These are phyloP conservation scores for Aspergillus cristatus DNA, from an alignment of 495 filamentous ascomycete genomes.

Conservation along the genomic window DNA sequence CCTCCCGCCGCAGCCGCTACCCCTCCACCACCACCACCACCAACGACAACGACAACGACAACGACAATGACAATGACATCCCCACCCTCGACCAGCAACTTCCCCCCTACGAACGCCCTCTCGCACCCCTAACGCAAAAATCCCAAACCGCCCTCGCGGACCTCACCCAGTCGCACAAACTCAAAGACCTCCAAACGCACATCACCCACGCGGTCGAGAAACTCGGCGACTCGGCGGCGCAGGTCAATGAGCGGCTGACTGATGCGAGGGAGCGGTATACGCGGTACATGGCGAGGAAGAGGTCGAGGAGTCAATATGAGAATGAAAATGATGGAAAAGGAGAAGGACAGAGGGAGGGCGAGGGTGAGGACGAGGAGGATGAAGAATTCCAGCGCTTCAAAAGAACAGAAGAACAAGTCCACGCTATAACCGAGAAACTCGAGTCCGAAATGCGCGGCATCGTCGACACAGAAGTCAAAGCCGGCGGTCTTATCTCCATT, in stretches of 20 bases:
- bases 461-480: conserved; percentile 28
- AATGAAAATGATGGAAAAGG: conserved; percentile 6
- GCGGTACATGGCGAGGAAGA: conserved; percentile 13
- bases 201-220: conserved; percentile 26
- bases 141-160: conserved; percentile 23
- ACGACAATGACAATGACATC: conserved; percentile 7
- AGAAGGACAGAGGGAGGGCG: background rate
- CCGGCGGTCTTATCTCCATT: conserved; percentile 23
- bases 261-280: conserved; percentile 27
- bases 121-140: conserved; percentile 35
- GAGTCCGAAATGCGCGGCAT: conserved; percentile 30
- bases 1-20: conserved; percentile 14
- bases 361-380: conserved; percentile 6
- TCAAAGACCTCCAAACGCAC: conserved; percentile 25
- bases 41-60: conserved; percentile 7
- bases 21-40: conserved; percentile 9
- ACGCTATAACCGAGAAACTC: conserved; percentile 24
- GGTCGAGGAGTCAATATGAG: conserved; percentile 1
- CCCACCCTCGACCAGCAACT: too few species aligned
- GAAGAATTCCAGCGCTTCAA: conserved; percentile 19
- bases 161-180: conserved; percentile 21
- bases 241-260: conserved; percentile 37
- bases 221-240: conserved; percentile 33
- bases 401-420: conserved; percentile 19
- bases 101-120: conserved; percentile 51